Evolutionary conservation across 306 rosid genomes (phyloP).

Genomic region (Rubus parviflorus): DNA sequence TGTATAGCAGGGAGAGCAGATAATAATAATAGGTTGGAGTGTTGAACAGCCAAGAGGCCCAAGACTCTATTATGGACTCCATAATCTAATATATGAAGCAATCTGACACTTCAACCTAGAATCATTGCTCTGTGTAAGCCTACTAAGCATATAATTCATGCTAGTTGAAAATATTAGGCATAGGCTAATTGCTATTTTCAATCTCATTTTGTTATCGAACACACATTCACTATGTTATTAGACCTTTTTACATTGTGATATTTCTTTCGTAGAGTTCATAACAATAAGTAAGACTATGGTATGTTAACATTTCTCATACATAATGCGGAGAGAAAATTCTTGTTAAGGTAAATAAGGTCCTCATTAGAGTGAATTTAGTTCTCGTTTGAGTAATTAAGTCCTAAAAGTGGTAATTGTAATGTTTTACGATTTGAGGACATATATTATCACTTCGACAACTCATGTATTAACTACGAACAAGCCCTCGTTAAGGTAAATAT

Average conservation of each 20-base stretch:
- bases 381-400: no score
- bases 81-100: slow-evolving; percentile 8
- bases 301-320: no score
- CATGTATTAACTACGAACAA: no score
- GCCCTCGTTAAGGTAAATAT: no score
- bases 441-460: no score
- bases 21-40: neutral
- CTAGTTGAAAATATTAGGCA: neutral
- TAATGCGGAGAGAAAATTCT: no score
- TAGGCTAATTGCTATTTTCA: neutral
- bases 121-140: neutral
- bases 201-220: neutral
- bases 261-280: neutral
- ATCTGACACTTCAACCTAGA: slow-evolving; percentile 17
- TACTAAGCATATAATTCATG: neutral
- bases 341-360: no score
- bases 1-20: slow-evolving; percentile 3
- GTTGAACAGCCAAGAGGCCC: neutral
- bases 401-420: no score
- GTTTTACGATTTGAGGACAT: no score
- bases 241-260: neutral
- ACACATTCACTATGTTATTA: fast-evolving
- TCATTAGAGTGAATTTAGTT: no score
- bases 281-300: no score
- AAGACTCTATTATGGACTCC: neutral